These are phyloP conservation scores for Candida anutae DNA, from an alignment of 1,139 yeast species.

Conservation along the genomic window DNA sequence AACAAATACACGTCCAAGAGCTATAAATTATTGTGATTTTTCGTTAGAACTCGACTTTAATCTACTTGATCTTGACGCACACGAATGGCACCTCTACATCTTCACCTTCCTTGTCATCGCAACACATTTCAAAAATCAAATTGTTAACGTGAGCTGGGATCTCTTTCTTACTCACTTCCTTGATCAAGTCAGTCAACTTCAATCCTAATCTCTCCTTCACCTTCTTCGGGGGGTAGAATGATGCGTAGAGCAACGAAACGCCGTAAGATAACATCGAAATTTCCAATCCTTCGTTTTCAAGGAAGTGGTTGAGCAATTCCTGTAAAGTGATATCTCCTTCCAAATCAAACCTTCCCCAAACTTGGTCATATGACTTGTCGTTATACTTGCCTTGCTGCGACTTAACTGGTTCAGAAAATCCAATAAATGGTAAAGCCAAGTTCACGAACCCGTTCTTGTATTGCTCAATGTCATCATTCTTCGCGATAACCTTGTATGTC, in stretches of 20 bases:
- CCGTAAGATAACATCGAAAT: slow-evolving; percentile 90
- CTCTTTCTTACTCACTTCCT: slow-evolving; percentile 76
- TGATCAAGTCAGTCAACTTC: slow-evolving; percentile 68
- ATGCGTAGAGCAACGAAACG: slow-evolving; percentile 82
- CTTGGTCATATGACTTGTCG: slow-evolving; percentile 71
- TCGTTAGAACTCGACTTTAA: background rate
- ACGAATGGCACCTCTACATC: slow-evolving; percentile 94
- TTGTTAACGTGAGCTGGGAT: slow-evolving; percentile 68
- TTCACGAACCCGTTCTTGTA: slow-evolving; percentile 92
- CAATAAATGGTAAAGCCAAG: slow-evolving; percentile 92
- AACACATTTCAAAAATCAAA: slow-evolving; percentile 81
- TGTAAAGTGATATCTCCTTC: slow-evolving; percentile 72
- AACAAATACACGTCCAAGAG: background rate
- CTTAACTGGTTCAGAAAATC: slow-evolving; percentile 91
- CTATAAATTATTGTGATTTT: background rate
- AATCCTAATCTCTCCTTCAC: slow-evolving; percentile 65
- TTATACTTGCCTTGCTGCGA: slow-evolving; percentile 80
- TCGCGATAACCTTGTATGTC: slow-evolving; percentile 81
- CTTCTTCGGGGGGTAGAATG: slow-evolving; percentile 90
- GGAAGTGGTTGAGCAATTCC: slow-evolving; percentile 68
- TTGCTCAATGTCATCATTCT: slow-evolving; percentile 66
- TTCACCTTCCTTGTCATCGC: slow-evolving; percentile 87
- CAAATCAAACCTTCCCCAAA: slow-evolving; percentile 92
- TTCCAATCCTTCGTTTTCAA: slow-evolving; percentile 74
- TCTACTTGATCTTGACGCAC: slow-evolving; percentile 37